Evolutionary conservation across 1,139 yeast species (phyloP).

Genomic region (Arxiozyma slooffiae): DNA sequence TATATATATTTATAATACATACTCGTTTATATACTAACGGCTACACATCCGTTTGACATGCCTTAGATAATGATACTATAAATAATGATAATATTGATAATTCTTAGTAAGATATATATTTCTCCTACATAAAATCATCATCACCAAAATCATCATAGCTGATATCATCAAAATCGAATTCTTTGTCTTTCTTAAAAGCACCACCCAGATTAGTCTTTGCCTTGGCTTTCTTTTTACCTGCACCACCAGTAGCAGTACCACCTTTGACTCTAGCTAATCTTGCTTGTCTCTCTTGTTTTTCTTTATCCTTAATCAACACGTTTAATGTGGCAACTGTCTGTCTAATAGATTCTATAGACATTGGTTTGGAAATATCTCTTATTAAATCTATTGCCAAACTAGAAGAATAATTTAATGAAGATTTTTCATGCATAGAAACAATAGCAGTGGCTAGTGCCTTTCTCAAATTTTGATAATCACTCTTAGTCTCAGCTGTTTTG

Average conservation of each 20-base stretch:
- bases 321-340: slow-evolving; percentile 80
- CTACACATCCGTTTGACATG: background rate
- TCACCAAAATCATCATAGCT: slow-evolving; percentile 47
- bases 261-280: slow-evolving; percentile 64
- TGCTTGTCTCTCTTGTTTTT: slow-evolving; percentile 78
- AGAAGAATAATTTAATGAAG: slow-evolving; percentile 60
- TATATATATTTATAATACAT: too few relatives aligned
- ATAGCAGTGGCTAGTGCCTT: slow-evolving; percentile 65
- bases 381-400: slow-evolving; percentile 74
- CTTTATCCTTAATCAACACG: slow-evolving; percentile 75
- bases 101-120: background rate
- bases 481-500: slow-evolving; percentile 61
- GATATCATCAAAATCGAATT: slow-evolving; percentile 53
- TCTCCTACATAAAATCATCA: slow-evolving; percentile 77
- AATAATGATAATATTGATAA: background rate
- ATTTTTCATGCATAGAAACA: slow-evolving; percentile 52
- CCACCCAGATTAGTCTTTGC: slow-evolving; percentile 70
- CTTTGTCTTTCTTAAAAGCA: slow-evolving; percentile 68
- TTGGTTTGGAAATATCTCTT: slow-evolving; percentile 74
- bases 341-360: slow-evolving; percentile 71
- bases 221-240: slow-evolving; percentile 81
- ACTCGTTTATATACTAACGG: background rate
- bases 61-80: background rate
- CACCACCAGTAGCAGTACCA: slow-evolving; percentile 85
- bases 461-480: slow-evolving; percentile 74